phyloP scores from a whole-genome alignment of 2,329 filamentous ascomycete species.

The Cytospora leucostoma region DNA sequence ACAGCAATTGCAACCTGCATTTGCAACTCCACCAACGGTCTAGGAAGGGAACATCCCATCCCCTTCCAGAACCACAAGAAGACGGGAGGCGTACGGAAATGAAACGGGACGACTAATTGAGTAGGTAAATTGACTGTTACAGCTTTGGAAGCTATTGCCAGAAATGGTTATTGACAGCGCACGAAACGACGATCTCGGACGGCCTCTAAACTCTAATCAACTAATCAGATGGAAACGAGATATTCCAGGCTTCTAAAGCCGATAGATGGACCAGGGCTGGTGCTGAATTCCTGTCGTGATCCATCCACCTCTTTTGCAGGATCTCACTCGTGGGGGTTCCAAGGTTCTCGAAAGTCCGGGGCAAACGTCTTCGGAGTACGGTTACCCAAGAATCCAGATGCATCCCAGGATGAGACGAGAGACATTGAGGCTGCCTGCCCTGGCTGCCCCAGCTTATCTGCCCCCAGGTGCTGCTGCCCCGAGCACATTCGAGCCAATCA shows the following conservation, averaged over 20 bases:
- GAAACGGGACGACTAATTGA: background rate
- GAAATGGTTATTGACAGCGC: background rate
- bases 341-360: too few species aligned
- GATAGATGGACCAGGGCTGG: background rate
- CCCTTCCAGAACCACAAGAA: background rate
- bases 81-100: background rate
- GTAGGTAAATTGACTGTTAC: background rate
- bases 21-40: background rate
- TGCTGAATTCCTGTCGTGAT: background rate
- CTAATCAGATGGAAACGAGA: background rate
- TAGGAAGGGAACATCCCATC: background rate
- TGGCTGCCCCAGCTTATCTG: background rate
- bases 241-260: background rate
- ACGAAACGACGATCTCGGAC: slow-evolving; percentile 1
- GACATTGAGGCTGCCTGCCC: background rate
- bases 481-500: background rate
- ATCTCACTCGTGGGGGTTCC: too few species aligned
- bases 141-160: background rate
- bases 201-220: slow-evolving; percentile 1
- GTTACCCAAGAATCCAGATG: background rate
- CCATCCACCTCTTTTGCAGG: background rate
- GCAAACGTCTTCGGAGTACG: too few species aligned
- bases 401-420: background rate
- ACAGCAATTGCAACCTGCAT: background rate
- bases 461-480: background rate